Percentiles rank a stretch among this genome's conserved stretches.
These are phyloP conservation scores for Fusarium zealandicum DNA, from an alignment of 2,329 filamentous ascomycete genomes.

Conservation along the genomic window DNA sequence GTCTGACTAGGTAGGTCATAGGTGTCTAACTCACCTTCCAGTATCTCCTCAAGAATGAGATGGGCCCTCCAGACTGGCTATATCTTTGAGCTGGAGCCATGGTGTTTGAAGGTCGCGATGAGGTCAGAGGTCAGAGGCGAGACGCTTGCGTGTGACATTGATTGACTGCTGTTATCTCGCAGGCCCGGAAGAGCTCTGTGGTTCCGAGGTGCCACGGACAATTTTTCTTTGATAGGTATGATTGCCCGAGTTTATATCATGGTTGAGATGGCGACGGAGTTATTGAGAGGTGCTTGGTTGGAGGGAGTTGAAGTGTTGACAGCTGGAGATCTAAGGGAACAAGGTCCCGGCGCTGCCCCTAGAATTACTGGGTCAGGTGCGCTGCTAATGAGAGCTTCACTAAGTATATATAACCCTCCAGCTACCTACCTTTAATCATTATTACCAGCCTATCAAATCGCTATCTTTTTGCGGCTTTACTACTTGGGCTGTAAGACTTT, in stretches of 20 bases:
- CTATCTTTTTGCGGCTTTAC: no score
- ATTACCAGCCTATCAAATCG: no score
- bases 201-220: no score
- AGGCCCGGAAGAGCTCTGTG: no score
- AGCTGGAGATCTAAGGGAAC: conserved; percentile 2
- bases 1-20: background rate
- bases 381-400: background rate
- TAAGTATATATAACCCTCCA: no score
- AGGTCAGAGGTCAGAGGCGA: background rate
- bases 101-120: conserved; percentile 6
- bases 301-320: conserved; percentile 11
- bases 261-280: background rate
- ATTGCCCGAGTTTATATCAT: background rate
- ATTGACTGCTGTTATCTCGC: background rate
- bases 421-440: no score
- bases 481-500: no score
- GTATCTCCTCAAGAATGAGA: conserved; percentile 49
- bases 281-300: background rate
- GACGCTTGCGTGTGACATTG: conserved; percentile 24
- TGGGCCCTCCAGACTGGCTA: conserved; percentile 29
- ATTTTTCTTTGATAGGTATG: background rate
- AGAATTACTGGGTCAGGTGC: conserved; percentile 16
- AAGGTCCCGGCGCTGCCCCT: conserved; percentile 6
- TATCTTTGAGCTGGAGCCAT: conserved; percentile 41
- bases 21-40: conserved; percentile 53